Evolutionary conservation across 1,139 yeast genomes (phyloP), one percentile per base, ranked within the genome.

Genomic region (Pichia sp.): DNA sequence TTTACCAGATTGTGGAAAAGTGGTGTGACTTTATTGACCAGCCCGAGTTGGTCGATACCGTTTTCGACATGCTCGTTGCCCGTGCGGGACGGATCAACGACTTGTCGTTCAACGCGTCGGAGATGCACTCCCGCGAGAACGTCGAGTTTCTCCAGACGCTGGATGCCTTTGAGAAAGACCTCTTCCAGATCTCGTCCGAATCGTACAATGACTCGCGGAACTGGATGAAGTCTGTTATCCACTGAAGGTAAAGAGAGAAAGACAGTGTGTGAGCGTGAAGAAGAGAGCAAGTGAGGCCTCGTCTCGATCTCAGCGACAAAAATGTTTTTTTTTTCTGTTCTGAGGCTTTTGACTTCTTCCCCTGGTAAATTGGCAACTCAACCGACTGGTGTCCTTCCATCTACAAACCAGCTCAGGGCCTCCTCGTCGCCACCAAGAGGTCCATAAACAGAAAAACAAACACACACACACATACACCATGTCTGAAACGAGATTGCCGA

Each of bases 1-100:
- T 59, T 29, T 59, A 59, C 40, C 54, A 51, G n/a, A 48, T 56
- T 34, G 58, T 57, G 31, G 49, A 49, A 17, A 50, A 56, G 27
- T 59, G 61, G 61, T 57, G 60, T 24, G 44, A 49, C 7, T 57
- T 57, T 12, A 59, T 59, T 51, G 61, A 59, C 17, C 58, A 59
- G 17, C 55, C 53, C 10, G 47, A 48, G 10, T 48, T 59, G 7
- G 54, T 56, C 6, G 58, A 57, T 9, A 50, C 54, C 2, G 60
- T 57, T 5, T 52, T 48, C 27, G 58, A 54, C 3, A 57, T 59
- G 60, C 36, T 56, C 2, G 50, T 59, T 38, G 30, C 51, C 24
- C 46, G 61, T 14, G 54, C 52, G 1, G 49, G 58, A 6, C 49
- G 47, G 41, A 57, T 59, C n/a, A 57, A 58, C 46, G 61, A 58